Evolutionary conservation across 1,139 yeast genomes (phyloP).

Genomic region (Eremothecium coryli): DNA sequence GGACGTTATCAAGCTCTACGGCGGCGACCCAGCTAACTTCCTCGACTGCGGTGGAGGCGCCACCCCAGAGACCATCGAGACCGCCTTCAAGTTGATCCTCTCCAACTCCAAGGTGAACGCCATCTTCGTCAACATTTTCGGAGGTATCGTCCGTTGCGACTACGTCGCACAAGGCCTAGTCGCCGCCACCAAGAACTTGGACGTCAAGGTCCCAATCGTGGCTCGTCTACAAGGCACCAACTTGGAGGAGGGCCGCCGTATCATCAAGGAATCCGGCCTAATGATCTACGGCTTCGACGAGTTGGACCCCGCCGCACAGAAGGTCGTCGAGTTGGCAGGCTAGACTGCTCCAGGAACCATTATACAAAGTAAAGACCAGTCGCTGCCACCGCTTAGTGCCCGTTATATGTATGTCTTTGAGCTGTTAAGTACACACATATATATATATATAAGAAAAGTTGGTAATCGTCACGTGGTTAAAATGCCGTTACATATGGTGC

Average conservation of each 20-base stretch:
- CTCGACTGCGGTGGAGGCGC: constrained; percentile 99
- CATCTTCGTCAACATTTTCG: constrained; percentile 95
- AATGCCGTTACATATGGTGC: no score
- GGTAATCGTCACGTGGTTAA: no score
- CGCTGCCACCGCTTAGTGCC: no score
- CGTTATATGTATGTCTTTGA: no score
- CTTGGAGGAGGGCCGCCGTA: constrained; percentile 77
- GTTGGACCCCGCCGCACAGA: constrained; percentile 95
- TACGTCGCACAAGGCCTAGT: constrained; percentile 96
- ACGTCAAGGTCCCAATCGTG: constrained; percentile 86
- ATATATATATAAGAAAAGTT: no score
- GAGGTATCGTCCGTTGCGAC: constrained; percentile 99
- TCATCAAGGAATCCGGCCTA: constrained; percentile 82
- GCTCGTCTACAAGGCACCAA: constrained; percentile 99
- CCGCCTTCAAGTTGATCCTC: constrained; percentile 89
- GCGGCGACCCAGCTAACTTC: constrained; percentile 98
- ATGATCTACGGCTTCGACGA: constrained; percentile 88
- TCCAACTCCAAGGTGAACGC: constrained; percentile 87
- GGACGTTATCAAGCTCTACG: constrained; percentile 97
- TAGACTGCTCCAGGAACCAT: constrained; percentile 32
- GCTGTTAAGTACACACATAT: no score
- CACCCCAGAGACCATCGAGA: constrained; percentile 94
- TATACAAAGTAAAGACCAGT: no score
- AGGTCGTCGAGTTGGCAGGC: constrained; percentile 53
- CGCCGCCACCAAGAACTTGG: constrained; percentile 83